phyloP scores from a whole-genome alignment of 2,329 filamentous ascomycete genomes.

The Aspergillus piperis region DNA sequence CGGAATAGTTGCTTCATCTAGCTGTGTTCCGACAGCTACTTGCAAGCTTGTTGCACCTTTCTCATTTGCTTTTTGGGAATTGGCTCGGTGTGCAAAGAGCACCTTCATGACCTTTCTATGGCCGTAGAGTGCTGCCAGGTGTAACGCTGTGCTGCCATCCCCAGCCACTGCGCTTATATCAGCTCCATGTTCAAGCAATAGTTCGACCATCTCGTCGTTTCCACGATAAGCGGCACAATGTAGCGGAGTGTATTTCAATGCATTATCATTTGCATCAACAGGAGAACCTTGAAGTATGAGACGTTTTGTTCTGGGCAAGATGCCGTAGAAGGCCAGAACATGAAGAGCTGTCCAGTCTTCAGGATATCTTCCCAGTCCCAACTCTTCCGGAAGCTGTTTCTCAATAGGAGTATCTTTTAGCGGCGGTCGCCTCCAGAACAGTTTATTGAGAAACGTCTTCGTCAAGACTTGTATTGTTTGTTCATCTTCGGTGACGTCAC shows the following conservation, averaged over 20 bases:
- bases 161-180: constrained; percentile 26
- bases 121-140: constrained; percentile 29
- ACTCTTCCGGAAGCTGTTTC: constrained; percentile 20
- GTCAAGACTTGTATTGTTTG: constrained; percentile 33
- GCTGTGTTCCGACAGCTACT: constrained; percentile 29
- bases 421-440: constrained; percentile 33
- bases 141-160: constrained; percentile 35
- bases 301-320: constrained; percentile 26
- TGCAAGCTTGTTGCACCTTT: constrained; percentile 29
- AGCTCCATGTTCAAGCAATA: constrained; percentile 30
- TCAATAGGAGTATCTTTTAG: constrained; percentile 12
- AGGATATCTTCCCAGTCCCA: constrained; percentile 31
- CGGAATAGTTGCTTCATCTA: constrained; percentile 34
- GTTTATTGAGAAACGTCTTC: constrained; percentile 36
- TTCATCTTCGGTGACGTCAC: constrained; percentile 31
- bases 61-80: constrained; percentile 20
- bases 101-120: constrained; percentile 31
- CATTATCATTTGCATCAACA: constrained; percentile 29
- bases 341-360: constrained; percentile 34
- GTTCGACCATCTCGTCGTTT: constrained; percentile 32
- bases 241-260: constrained; percentile 26
- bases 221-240: constrained; percentile 35
- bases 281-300: constrained; percentile 29
- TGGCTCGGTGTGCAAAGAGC: constrained; percentile 20
- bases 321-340: constrained; percentile 32